Base-by-base conservation (phyloP, 2,329 filamentous ascomycete species). In the Alternaria viburni region DNA sequence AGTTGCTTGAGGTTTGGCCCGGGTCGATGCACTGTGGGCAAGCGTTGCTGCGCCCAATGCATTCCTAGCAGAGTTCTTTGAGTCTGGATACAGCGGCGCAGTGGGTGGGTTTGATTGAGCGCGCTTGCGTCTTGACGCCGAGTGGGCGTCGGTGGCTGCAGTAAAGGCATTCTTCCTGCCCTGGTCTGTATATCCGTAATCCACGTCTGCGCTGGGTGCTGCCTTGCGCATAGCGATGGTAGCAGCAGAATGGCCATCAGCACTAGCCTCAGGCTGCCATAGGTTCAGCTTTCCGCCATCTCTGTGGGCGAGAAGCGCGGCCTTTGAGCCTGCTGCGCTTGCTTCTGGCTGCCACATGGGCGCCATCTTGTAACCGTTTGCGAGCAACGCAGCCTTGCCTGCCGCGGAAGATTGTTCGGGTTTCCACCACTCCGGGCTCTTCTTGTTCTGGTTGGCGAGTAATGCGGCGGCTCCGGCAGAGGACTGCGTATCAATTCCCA, bases 71-170 rank as follows among this genome's bases (percentile, higher is more conserved):
- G 88, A 87, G 71, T 88, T 90, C 17, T 84, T 81, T 60, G 87
- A 83, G 69, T 89, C 85, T 63, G 88, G 82, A 76, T 89, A 86
- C 30, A 81, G 57, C 6, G 76, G 75, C 59, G 82, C 82, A 51
- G 81, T 74, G 7, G 80, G 71, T 15, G 83, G 82, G 13, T 86
- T 87, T 1, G 91, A 93, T 21, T 85, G 87, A 7, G 92, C 86
- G 65, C 91, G 86, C 62, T 86, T 86, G 61, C 90, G 86, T 50
- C 82, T 65, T 13, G 73, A 74, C 9, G 71, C 84, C 26, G 87
- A 84, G 81, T 93, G 89, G n/a, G 93, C 93, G 26, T 89, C 92
- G 54, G 90, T 91, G 12, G 93, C 93, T 45, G 93, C 93, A 36
- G 87, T 82, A 50, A 95, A 83, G 1, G 93, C 93, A 62, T 88